Evolutionary conservation across 2,329 filamentous ascomycete species (phyloP), one percentile per base, ranked within the genome.

Genomic region (Cucurbitaria berberidis): DNA sequence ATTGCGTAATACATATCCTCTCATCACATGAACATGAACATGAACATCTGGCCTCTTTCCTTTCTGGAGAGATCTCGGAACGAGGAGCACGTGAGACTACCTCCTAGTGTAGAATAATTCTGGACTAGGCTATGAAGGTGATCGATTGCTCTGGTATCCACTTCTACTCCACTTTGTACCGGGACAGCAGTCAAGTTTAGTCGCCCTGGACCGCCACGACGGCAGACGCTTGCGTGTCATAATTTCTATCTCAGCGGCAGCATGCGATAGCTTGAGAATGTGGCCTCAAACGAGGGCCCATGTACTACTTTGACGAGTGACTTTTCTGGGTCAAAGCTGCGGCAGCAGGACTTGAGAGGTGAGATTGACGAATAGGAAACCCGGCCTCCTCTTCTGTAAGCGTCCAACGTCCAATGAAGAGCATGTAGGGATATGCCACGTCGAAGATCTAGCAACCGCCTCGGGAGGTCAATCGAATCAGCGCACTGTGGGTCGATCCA

Each of bases 391-490:
- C 44, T 45, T 48, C 34, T 49, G 54, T 36, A 50, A 47, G 52
- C 21, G 16, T 18, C 21, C 18, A 36, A n/a, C 16, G 39, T 11
- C 64, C 67, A 70, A 68, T 69, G 43, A 62, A 27, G 41, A 42
- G 34, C 24, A 26, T 38, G 18, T 11, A 21, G 42, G 43, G 30
- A 59, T 52, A 61, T 63, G 64, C 58, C 61, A 66, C 56, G 63
- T 65, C 48, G 67, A 65, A 59, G 62, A 61, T 62, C 43, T 54
- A 45, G 45, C 40, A 50, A 49, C 46, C 53, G 57, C 53, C 34
- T 59, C 47, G 49, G 59, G 50, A 44, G 34, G 36, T 49, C 34
- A 40, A 48, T 39, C 61, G 63, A 69, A 68, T 62, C 59, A 62
- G 44, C 46, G 46, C 45, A 46, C 16, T 48, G 50, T 57, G 62